These are phyloP conservation scores for Tulasnella sp. DNA, from an alignment of 768 basidiomycete species.

Conservation along the genomic window DNA sequence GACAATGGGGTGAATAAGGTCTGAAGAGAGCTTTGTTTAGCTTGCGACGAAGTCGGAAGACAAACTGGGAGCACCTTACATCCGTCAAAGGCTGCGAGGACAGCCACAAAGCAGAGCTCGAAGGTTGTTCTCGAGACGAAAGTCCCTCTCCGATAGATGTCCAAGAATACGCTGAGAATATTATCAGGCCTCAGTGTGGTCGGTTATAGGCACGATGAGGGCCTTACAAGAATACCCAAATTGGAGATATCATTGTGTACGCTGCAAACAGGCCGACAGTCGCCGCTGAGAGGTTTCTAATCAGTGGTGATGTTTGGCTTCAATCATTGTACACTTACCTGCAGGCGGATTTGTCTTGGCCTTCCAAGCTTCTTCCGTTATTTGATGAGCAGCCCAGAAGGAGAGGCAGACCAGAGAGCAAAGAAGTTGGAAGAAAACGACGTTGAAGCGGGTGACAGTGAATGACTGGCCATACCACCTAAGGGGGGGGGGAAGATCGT, in stretches of 20 bases:
- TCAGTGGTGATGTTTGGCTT: not conserved
- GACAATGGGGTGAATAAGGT: not conserved
- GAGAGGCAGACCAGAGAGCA: not conserved
- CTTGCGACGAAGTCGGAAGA: too few species aligned
- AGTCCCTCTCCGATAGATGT: constrained; percentile 17
- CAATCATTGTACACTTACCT: not conserved
- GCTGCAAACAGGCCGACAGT: constrained; percentile 4
- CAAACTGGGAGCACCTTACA: not conserved
- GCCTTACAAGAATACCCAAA: constrained; percentile 11
- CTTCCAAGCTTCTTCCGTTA: constrained; percentile 3
- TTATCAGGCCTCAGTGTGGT: not conserved
- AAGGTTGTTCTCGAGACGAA: not conserved
- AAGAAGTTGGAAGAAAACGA: constrained; percentile 1
- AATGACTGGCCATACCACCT: constrained; percentile 17
- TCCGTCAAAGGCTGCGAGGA: not conserved
- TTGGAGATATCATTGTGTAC: not conserved
- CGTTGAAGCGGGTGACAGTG: constrained; percentile 15
- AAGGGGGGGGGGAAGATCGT: not conserved
- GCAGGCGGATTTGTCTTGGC: not conserved
- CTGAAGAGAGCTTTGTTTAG: not conserved
- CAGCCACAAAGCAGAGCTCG: constrained; percentile 1
- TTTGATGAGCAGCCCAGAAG: constrained; percentile 20
- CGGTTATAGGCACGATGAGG: not conserved
- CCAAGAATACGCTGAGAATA: not conserved
- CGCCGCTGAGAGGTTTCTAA: not conserved